Conservation (phyloP, 2,329 filamentous ascomycete species). For the Epichloe baconii region DNA sequence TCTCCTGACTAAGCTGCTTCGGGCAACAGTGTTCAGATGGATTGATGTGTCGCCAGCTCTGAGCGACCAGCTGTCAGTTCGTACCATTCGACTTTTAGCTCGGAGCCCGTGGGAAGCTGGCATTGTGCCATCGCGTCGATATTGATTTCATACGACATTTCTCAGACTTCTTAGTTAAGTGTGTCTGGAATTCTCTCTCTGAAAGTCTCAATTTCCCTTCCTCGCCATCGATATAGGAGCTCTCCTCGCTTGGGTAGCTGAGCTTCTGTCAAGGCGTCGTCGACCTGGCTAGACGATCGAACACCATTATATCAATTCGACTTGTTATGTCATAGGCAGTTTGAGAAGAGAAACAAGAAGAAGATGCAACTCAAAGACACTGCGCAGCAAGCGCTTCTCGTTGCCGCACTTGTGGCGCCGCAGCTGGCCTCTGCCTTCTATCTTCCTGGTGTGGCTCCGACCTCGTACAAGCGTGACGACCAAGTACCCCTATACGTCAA, state of each 20-base stretch:
- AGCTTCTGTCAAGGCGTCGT: not conserved
- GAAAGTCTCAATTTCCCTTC: not conserved
- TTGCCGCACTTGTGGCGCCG: conserved; percentile 36
- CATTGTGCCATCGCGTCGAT: not conserved
- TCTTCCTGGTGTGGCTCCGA: conserved; percentile 88
- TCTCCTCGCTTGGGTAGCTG: not conserved
- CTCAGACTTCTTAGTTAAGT: not conserved
- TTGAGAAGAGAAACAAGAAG: not conserved
- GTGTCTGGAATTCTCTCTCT: not conserved
- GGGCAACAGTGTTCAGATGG: conserved; percentile 4
- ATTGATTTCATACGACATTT: not conserved
- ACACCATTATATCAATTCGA: not conserved
- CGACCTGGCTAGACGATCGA: not conserved
- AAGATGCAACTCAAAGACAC: conserved; percentile 32
- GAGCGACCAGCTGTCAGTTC: not conserved
- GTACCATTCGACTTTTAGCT: not conserved
- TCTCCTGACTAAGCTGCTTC: conserved; percentile 9
- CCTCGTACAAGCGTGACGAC: conserved; percentile 72
- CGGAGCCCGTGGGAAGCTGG: not conserved
- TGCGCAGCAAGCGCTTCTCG: conserved; percentile 37
- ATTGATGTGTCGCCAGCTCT: not conserved
- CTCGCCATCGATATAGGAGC: not conserved
- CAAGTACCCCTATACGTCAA: conserved; percentile 84
- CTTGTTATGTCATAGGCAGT: conserved; percentile 1
- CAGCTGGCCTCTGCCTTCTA: conserved; percentile 67